These are phyloP conservation scores for Colletotrichum sidae DNA, from an alignment of 2,329 filamentous ascomycete species.

Conservation along the genomic window DNA sequence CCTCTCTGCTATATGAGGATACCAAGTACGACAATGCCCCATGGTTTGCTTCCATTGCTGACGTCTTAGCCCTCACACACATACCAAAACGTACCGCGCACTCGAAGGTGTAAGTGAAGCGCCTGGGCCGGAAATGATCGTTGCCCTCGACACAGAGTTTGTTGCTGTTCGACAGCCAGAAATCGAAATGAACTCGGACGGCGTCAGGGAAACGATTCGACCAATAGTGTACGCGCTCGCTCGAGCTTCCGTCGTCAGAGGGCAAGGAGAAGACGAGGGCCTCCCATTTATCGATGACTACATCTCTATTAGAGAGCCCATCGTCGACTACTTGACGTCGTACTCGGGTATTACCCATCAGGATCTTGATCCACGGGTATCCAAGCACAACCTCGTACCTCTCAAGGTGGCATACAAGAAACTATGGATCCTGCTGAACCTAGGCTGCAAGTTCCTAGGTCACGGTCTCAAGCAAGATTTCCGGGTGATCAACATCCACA, in stretches of 20 bases:
- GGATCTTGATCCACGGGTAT: constrained; percentile 84
- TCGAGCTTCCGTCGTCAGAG: constrained; percentile 90
- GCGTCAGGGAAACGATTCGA: constrained; percentile 89
- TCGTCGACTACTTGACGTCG: constrained; percentile 94
- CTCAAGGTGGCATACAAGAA: constrained; percentile 98
- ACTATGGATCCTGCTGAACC: constrained; percentile 94
- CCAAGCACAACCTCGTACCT: constrained; percentile 84
- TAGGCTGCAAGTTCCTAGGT: constrained; percentile 93
- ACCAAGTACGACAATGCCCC: constrained; percentile 52
- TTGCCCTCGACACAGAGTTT: constrained; percentile 96
- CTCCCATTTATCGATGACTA: constrained; percentile 97
- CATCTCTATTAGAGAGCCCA: constrained; percentile 88
- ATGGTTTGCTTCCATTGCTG: background rate
- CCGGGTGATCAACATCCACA: constrained; percentile 97
- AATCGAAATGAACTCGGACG: constrained; percentile 95
- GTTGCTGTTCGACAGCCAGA: constrained; percentile 93
- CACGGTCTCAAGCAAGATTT: constrained; percentile 96
- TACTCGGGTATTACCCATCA: constrained; percentile 91
- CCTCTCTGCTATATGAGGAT: constrained; percentile 84
- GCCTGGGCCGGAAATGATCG: constrained; percentile 77
- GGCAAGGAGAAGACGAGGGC: constrained; percentile 81
- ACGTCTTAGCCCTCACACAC: constrained; percentile 54
- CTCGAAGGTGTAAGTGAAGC: constrained; percentile 71
- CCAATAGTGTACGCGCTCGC: constrained; percentile 92
- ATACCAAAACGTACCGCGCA: constrained; percentile 68